These are phyloP conservation scores for Pelargonium exstipulatum DNA, from an alignment of 441 rosid species.

Conservation along the genomic window DNA sequence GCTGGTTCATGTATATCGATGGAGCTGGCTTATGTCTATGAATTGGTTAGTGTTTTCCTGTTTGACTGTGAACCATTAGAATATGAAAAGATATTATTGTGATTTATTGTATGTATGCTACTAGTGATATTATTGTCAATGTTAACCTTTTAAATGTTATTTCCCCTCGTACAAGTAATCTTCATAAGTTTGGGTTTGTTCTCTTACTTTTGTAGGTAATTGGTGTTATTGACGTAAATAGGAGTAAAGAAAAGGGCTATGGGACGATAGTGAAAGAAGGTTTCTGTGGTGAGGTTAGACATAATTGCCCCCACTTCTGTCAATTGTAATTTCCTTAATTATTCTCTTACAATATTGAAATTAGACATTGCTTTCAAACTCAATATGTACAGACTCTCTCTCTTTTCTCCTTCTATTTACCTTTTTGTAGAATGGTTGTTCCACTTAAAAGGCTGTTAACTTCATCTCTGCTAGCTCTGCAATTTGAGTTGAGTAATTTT, in stretches of 20 bases:
- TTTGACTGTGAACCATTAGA: background rate
- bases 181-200: conserved; percentile 3
- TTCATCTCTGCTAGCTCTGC: conserved; percentile 11
- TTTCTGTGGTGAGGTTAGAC: conserved; percentile 84
- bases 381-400: background rate
- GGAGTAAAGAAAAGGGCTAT: conserved; percentile 82
- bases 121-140: background rate
- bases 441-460: background rate
- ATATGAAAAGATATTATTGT: too few relatives aligned
- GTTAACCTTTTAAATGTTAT: background rate
- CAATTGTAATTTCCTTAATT: background rate
- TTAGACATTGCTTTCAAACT: conserved; percentile 2
- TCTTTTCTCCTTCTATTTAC: background rate
- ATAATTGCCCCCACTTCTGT: background rate
- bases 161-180: conserved; percentile 5
- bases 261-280: conserved; percentile 83
- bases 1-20: conserved; percentile 62
- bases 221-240: conserved; percentile 79
- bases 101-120: background rate
- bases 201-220: conserved; percentile 47
- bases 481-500: conserved; percentile 7
- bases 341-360: background rate
- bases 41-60: conserved; percentile 48
- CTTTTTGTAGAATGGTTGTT: background rate
- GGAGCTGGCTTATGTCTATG: conserved; percentile 83